Evolutionary conservation across 2,329 filamentous ascomycete species (phyloP).

Genomic region (Ophiosphaerella herpotricha): DNA sequence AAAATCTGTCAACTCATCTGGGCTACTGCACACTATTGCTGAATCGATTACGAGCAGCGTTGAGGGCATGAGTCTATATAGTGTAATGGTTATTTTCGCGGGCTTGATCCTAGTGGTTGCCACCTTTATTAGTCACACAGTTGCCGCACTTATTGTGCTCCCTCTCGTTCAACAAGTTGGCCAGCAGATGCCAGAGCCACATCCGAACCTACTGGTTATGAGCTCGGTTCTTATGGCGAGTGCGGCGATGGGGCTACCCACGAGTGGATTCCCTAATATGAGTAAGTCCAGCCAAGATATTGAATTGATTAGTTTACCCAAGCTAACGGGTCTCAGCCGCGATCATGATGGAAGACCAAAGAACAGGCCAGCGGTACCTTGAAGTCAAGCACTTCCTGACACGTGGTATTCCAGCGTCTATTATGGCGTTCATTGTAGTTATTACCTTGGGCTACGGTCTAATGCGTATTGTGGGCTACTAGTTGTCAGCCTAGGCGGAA

Average conservation of each 20-base stretch:
- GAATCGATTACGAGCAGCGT: conserved; percentile 74
- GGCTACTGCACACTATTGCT: conserved; percentile 87
- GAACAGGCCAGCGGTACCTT: conserved; percentile 88
- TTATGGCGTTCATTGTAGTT: conserved; percentile 80
- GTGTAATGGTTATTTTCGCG: conserved; percentile 83
- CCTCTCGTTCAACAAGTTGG: conserved; percentile 90
- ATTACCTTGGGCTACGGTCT: conserved; percentile 88
- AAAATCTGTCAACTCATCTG: conserved; percentile 92
- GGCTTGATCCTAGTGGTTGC: conserved; percentile 86
- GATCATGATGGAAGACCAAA: conserved; percentile 97
- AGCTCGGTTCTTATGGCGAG: conserved; percentile 93
- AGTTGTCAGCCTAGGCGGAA: conserved; percentile 12
- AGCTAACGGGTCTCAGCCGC: conserved; percentile 65
- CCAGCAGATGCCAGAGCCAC: conserved; percentile 79
- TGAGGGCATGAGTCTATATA: conserved; percentile 79
- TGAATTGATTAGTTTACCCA: not conserved
- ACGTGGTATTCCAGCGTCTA: conserved; percentile 83
- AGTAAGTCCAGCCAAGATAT: conserved; percentile 67
- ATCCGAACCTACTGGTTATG: conserved; percentile 96
- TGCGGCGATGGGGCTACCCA: conserved; percentile 96
- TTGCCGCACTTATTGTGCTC: conserved; percentile 91
- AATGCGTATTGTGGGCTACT: conserved; percentile 77
- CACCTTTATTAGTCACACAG: conserved; percentile 97
- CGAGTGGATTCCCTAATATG: conserved; percentile 98
- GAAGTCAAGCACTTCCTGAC: conserved; percentile 93